These are phyloP conservation scores for Colletotrichum orbiculare DNA, from an alignment of 2,329 filamentous ascomycete genomes.

Conservation along the genomic window DNA sequence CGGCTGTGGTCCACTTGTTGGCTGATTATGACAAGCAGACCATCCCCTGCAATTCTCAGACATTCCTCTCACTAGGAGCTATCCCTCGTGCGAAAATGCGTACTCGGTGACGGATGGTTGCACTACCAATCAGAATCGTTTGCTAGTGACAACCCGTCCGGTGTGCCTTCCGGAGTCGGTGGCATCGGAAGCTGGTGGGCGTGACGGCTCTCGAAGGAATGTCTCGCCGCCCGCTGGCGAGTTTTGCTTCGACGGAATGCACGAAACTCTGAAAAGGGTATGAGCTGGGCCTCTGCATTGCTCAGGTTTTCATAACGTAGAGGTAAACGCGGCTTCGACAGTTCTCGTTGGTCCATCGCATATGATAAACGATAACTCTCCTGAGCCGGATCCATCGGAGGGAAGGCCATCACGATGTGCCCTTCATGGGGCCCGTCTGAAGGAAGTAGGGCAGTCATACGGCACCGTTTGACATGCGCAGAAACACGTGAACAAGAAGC, in stretches of 20 bases:
- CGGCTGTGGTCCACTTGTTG: constrained; percentile 27
- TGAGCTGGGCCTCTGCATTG: constrained; percentile 31
- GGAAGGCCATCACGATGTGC: constrained; percentile 3
- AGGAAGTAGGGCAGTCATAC: neutral
- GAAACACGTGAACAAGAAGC: too few relatives aligned
- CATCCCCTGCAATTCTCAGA: constrained; percentile 35
- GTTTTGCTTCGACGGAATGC: constrained; percentile 25
- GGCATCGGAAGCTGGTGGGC: constrained; percentile 23
- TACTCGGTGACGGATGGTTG: constrained; percentile 16
- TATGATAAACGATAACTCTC: constrained; percentile 16
- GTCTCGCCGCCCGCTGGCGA: constrained; percentile 13
- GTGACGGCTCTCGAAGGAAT: constrained; percentile 32
- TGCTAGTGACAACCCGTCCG: constrained; percentile 1
- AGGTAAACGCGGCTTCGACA: constrained; percentile 22
- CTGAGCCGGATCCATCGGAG: constrained; percentile 2
- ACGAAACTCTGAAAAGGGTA: constrained; percentile 13
- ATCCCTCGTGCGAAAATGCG: constrained; percentile 32
- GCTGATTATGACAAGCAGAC: constrained; percentile 33
- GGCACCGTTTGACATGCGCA: too few relatives aligned
- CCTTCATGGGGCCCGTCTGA: neutral
- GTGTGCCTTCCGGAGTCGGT: constrained; percentile 24
- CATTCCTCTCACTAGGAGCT: constrained; percentile 29
- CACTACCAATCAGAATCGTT: constrained; percentile 16
- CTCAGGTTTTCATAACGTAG: constrained; percentile 20
- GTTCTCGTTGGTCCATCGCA: constrained; percentile 29